phyloP scores from a whole-genome alignment of 371 early-diverging fungal genomes.

The Apophysomyces variabilis region DNA sequence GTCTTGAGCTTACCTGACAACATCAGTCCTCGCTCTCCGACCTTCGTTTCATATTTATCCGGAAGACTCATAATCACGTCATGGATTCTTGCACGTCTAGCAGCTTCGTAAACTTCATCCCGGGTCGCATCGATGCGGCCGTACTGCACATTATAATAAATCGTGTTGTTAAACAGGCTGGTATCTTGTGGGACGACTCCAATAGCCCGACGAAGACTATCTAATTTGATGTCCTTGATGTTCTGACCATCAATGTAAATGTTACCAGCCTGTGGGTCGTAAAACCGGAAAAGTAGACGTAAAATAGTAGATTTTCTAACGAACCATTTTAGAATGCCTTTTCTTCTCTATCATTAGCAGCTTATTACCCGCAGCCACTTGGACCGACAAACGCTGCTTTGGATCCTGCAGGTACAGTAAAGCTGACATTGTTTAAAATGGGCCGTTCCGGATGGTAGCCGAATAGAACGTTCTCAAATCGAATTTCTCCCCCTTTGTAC shows the following conservation, averaged over 20 bases:
- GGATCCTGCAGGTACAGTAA: slow-evolving; percentile 86
- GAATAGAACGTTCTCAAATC: slow-evolving; percentile 87
- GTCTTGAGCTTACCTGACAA: slow-evolving; percentile 69
- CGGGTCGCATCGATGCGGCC: slow-evolving; percentile 65
- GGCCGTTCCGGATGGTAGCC: slow-evolving; percentile 80
- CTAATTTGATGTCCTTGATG: slow-evolving; percentile 68
- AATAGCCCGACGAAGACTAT: slow-evolving; percentile 75
- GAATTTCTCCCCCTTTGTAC: slow-evolving; percentile 70
- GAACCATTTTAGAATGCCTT: neutral
- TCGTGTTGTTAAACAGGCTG: slow-evolving; percentile 83
- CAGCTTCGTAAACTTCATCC: slow-evolving; percentile 75
- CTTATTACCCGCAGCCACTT: slow-evolving; percentile 83
- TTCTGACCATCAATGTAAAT: slow-evolving; percentile 83
- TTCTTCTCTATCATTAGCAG: neutral
- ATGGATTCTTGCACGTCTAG: slow-evolving; percentile 84
- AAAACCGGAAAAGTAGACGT: slow-evolving; percentile 85
- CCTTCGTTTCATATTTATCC: slow-evolving; percentile 86
- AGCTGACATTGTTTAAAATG: slow-evolving; percentile 77
- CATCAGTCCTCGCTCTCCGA: slow-evolving; percentile 93
- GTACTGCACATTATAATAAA: slow-evolving; percentile 82
- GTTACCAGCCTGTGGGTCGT: slow-evolving; percentile 76
- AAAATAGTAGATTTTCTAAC: slow-evolving; percentile 77
- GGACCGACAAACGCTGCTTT: slow-evolving; percentile 96
- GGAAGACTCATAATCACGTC: slow-evolving; percentile 68
- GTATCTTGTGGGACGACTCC: slow-evolving; percentile 92